Evolutionary conservation across 108 stramenopile species (phyloP), one percentile per base, ranked within the genome.

Genomic region (Skeletonema tropicum): DNA sequence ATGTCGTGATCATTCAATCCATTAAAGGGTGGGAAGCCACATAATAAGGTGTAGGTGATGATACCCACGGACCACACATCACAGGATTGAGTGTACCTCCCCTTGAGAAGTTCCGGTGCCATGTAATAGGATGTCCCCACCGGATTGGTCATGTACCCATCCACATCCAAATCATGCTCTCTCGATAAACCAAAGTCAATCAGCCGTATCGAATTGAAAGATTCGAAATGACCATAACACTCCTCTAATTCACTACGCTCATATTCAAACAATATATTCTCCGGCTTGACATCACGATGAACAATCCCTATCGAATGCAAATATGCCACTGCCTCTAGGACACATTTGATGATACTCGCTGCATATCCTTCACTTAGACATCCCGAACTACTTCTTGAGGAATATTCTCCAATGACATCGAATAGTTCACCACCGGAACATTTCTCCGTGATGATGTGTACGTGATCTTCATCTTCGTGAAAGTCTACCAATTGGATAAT

Each of bases 211-310:
- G 42, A 14, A 39, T 39, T 39, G 3, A 12, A 1, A 12, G 38
- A 38, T 8, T 39, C 38, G 10, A 39, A 39, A 39, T 39, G 11
- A 39, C 10, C 38, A 39, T 12, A 39, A 35, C 35, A 35, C 35
- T 35, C 35, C 14, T 58, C 9, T 7, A 29, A 33, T 33, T 60
- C 68, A 29, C 62, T 48, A 46, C 59, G n/a, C 52, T 88, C 63
- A 65, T 80, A 41, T 85, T 71, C 86, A 49, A 94, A 79, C 21
- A 96, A 71, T 13, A 97, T 36, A 35, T 98, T 97, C 14, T 95
- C 94, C 3, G 90, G 90, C 87, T 99, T 97, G 71, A 98, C 84
- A 76, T 98, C 97, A n/a, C 99, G 92, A 84, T 99, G 99, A 30
- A 98, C 94, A 70, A 98, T 84, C 3, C 89, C 90, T 39, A 94